A percentile compares a stretch with the other conserved stretches of the same genome.
These are phyloP conservation scores for Aureobasidium sp. DNA, from an alignment of 2,329 filamentous ascomycete species.

Conservation along the genomic window DNA sequence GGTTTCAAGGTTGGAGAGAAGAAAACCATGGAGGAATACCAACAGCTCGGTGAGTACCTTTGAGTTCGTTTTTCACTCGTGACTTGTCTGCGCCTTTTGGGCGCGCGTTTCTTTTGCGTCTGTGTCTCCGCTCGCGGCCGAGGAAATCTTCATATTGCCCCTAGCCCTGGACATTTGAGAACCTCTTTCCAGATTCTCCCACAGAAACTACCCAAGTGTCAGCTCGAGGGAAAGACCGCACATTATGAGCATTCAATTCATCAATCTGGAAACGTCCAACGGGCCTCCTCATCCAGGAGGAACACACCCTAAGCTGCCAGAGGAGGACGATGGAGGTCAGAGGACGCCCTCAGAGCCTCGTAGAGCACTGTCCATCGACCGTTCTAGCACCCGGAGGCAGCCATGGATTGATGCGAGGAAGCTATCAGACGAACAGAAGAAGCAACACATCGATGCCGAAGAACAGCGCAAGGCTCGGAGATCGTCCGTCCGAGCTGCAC, in stretches of 20 bases:
- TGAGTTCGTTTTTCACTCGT: background rate
- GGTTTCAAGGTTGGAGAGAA: constrained; percentile 99
- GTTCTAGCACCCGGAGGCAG: constrained; percentile 1
- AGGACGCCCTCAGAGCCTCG: background rate
- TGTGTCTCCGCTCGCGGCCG: background rate
- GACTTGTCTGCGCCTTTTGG: background rate
- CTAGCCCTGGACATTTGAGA: background rate
- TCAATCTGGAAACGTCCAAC: background rate
- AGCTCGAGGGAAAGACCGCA: background rate
- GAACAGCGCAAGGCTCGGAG: background rate
- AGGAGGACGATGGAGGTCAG: background rate
- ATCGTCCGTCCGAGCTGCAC: background rate
- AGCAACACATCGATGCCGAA: constrained; percentile 7
- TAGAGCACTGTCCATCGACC: background rate
- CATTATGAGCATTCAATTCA: background rate
- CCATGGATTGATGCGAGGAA: constrained; percentile 9
- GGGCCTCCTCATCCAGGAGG: background rate
- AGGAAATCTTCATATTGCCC: background rate
- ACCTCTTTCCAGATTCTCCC: background rate
- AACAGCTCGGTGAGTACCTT: constrained; percentile 56
- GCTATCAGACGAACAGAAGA: constrained; percentile 1
- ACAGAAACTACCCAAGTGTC: background rate
- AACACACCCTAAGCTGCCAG: background rate
- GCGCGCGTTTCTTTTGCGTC: background rate
- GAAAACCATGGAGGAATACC: constrained; percentile 93